Base-by-base conservation (phyloP, 192 early-diverging fungal genomes). In the Fimicolochytrium jonesii region DNA sequence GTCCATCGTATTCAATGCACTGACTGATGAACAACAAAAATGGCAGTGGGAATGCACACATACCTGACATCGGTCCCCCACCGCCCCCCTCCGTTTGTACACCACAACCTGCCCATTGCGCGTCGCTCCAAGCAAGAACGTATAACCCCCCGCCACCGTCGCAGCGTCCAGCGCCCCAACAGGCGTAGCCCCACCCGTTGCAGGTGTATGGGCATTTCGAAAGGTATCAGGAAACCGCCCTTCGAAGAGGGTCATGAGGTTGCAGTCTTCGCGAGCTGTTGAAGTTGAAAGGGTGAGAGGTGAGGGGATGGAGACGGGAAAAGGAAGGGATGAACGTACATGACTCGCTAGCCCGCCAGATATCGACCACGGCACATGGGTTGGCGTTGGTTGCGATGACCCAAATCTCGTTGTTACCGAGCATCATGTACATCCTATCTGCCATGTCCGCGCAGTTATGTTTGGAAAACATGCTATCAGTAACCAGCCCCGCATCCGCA, bases 21-120 rank as follows among this genome's bases (percentile, higher is more conserved):
- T 50, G 18, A 18, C 48, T 25, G 13, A 50, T 20, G 48, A 50
- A 15, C 26, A 13, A 11, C 0, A 50, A 50, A 17, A 50, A 50
- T 23, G 2, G 48, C n/a, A 22, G 23, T 0, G 42, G 26, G 25
- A 61, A 66, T n/a, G n/a, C n/a, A n/a, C n/a, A 44, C 47, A 33
- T 25, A 78, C 65, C 63, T 79, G 80, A 36, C 71, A 77, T 33
- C 80, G 45, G 41, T 82, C 69, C 9, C 53, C 45, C 25, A 82
- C 71, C 3, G 46, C 58, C 4, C 80, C 80, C 36, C 65, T 43
- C 17, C 54, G 25, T 22, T 74, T 67, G 46, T 75, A 80, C 9
- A 82, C 43, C 48, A 82, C 60, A 3, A 82, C 43, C 36, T 82
- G 80, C 7, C 80, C 80, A 55, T 82, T 82, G 25, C 42, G 51